These are phyloP conservation scores for Magnusiomyces tetraspermus DNA, from an alignment of 1,139 yeast genomes.

Conservation along the genomic window DNA sequence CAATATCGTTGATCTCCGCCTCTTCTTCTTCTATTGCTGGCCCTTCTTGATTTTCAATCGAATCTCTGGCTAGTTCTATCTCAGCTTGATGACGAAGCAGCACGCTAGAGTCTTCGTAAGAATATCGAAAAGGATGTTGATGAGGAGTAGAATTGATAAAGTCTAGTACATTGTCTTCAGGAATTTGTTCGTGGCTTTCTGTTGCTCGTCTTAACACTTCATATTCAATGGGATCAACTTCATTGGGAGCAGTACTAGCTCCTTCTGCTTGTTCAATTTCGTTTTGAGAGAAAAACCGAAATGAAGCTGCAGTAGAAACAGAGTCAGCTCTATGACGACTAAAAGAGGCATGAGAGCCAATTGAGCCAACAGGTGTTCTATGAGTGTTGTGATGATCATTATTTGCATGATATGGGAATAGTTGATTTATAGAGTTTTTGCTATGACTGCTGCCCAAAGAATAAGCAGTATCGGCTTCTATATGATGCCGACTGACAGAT, in stretches of 20 bases:
- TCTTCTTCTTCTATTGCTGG: not conserved
- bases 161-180: conserved; percentile 19
- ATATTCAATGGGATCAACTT: conserved; percentile 35
- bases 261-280: conserved; percentile 86
- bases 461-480: conserved; percentile 6
- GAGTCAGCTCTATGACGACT: conserved; percentile 24
- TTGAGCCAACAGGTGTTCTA: conserved; percentile 25
- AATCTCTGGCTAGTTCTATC: conserved; percentile 10
- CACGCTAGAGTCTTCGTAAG: conserved; percentile 16
- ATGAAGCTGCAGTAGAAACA: conserved; percentile 29
- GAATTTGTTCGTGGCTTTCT: conserved; percentile 31
- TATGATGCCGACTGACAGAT: not conserved
- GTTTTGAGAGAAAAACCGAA: conserved; percentile 71
- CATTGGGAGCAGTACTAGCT: conserved; percentile 62
- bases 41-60: conserved; percentile 7
- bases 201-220: conserved; percentile 32
- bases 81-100: conserved; percentile 8
- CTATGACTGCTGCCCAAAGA: conserved; percentile 16
- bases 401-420: not conserved
- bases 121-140: conserved; percentile 19
- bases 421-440: conserved; percentile 19
- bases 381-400: not conserved
- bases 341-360: conserved; percentile 14
- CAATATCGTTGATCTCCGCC: not conserved
- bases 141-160: conserved; percentile 17